phyloP scores from a whole-genome alignment of 345 rosid species.

The Rhizophora apiculata region DNA sequence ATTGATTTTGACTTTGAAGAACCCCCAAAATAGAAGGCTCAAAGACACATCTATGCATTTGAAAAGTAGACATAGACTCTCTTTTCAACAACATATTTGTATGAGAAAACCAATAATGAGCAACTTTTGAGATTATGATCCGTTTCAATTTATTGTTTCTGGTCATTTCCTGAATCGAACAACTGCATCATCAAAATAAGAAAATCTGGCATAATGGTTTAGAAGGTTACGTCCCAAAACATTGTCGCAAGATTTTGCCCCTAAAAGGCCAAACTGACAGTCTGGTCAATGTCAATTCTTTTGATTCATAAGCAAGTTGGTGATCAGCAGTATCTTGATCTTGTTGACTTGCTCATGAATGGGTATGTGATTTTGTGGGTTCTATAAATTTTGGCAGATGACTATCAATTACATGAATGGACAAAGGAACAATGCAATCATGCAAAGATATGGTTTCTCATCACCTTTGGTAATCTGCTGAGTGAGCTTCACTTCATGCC shows the following conservation, averaged over 20 bases:
- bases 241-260: neutral
- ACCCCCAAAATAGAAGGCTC: too few species aligned
- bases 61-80: neutral
- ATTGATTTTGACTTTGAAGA: too few species aligned
- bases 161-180: neutral
- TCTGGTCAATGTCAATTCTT: neutral
- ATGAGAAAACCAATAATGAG: neutral
- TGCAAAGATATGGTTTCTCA: conserved; percentile 95
- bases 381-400: conserved; percentile 46
- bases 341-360: neutral
- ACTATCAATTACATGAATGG: conserved; percentile 75
- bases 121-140: neutral
- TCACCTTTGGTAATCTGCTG: conserved; percentile 66
- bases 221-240: neutral
- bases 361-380: neutral
- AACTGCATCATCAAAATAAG: too few species aligned
- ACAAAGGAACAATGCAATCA: conserved; percentile 53
- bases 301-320: neutral
- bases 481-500: neutral
- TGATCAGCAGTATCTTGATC: neutral
- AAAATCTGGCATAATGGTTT: neutral
- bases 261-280: neutral
- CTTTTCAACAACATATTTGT: neutral
- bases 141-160: neutral
- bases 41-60: neutral